These are phyloP conservation scores for Penicillium lagena DNA, from an alignment of 495 filamentous ascomycete genomes.

Conservation along the genomic window DNA sequence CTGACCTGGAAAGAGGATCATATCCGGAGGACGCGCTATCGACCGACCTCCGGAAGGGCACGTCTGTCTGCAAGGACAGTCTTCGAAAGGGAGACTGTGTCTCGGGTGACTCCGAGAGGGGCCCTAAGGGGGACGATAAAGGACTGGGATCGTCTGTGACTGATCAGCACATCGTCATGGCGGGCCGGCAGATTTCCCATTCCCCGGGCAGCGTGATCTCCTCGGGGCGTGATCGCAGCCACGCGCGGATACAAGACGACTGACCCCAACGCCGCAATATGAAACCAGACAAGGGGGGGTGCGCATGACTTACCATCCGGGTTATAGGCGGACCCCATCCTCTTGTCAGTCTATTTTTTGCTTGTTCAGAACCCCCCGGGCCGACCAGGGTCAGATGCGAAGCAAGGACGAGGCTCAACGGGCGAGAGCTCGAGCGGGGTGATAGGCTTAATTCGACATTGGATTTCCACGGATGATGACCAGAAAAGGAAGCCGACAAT, in stretches of 20 bases:
- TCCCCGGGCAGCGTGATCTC: neutral
- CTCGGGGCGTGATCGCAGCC: constrained; percentile 2
- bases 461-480: too few relatives aligned
- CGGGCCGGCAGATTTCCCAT: neutral
- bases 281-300: constrained; percentile 16
- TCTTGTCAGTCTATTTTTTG: constrained; percentile 10
- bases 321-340: constrained; percentile 35
- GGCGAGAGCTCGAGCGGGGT: constrained; percentile 4
- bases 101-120: constrained; percentile 37
- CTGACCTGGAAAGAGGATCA: constrained; percentile 39
- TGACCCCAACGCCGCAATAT: constrained; percentile 3
- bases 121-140: constrained; percentile 38
- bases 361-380: neutral
- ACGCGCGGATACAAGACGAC: too few relatives aligned
- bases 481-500: constrained; percentile 32
- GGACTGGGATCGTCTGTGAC: constrained; percentile 39
- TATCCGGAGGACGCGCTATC: constrained; percentile 36
- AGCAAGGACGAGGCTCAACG: constrained; percentile 21
- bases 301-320: constrained; percentile 34
- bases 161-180: constrained; percentile 16
- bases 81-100: constrained; percentile 48
- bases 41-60: constrained; percentile 34
- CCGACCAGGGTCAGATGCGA: neutral
- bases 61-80: constrained; percentile 40
- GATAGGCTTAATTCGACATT: too few relatives aligned